Conservation (phyloP, 495 filamentous ascomycete species). For the Aspergillus kassunensis region DNA sequence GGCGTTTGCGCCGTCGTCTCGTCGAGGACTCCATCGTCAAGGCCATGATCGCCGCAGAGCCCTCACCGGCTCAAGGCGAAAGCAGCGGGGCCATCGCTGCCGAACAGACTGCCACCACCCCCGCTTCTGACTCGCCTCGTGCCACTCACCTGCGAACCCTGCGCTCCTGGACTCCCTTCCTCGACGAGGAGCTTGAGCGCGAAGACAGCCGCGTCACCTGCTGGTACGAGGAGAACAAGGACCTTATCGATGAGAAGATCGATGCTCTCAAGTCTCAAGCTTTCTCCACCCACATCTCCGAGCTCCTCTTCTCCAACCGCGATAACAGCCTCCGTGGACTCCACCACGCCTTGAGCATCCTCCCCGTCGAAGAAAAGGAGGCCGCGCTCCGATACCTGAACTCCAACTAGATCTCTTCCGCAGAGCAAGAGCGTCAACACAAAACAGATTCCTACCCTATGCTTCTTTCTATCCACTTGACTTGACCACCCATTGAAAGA, state of each 20-base stretch:
- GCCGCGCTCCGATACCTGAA: slow-evolving; percentile 71
- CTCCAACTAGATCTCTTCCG: slow-evolving; percentile 27
- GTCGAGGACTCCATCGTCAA: slow-evolving; percentile 96
- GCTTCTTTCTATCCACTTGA: slow-evolving; percentile 1
- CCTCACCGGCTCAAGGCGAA: slow-evolving; percentile 25
- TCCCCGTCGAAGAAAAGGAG: slow-evolving; percentile 85
- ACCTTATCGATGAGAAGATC: slow-evolving; percentile 71
- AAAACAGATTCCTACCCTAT: slow-evolving; percentile 5
- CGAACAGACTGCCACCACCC: slow-evolving; percentile 19
- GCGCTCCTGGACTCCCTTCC: slow-evolving; percentile 70
- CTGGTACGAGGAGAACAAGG: slow-evolving; percentile 97
- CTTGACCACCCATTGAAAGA: too few relatives aligned
- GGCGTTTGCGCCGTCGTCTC: slow-evolving; percentile 93
- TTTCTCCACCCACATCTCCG: slow-evolving; percentile 73
- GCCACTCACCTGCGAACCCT: slow-evolving; percentile 63
- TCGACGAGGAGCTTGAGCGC: slow-evolving; percentile 59
- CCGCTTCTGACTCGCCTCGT: slow-evolving; percentile 43
- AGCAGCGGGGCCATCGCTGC: slow-evolving; percentile 33
- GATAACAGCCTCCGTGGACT: slow-evolving; percentile 83
- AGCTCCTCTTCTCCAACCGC: slow-evolving; percentile 67
- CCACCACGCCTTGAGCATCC: slow-evolving; percentile 74
- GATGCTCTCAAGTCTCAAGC: slow-evolving; percentile 73
- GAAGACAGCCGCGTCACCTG: slow-evolving; percentile 80
- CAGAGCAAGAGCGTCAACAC: too few relatives aligned
- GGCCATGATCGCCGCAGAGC: slow-evolving; percentile 63